Evolutionary conservation across 1,139 yeast genomes (phyloP).

Genomic region (Petasospora fabianii): DNA sequence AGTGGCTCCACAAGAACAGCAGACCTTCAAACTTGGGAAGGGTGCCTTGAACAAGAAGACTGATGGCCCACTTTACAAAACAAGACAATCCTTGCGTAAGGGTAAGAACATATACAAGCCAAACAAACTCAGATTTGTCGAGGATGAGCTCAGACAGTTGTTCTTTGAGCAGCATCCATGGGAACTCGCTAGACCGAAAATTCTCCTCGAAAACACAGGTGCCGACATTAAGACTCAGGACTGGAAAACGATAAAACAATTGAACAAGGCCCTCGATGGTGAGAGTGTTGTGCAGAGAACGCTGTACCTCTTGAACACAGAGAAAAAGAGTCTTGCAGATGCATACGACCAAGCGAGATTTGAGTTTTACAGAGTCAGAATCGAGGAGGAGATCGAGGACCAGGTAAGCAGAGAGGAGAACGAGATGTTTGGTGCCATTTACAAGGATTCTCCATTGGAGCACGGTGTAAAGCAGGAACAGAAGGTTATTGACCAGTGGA

Average conservation of each 20-base stretch:
- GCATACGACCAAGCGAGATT: constrained; percentile 86
- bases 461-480: constrained; percentile 73
- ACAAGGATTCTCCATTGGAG: constrained; percentile 56
- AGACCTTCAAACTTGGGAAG: constrained; percentile 28
- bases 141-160: constrained; percentile 75
- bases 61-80: constrained; percentile 29
- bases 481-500: constrained; percentile 68
- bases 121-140: constrained; percentile 62
- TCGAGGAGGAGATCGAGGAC: constrained; percentile 75
- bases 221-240: constrained; percentile 50
- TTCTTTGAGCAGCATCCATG: constrained; percentile 96
- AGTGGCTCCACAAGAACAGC: constrained; percentile 31
- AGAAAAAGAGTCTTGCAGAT: constrained; percentile 44
- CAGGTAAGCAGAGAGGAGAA: constrained; percentile 83
- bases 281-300: constrained; percentile 95
- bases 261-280: constrained; percentile 76
- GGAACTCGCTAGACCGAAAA: constrained; percentile 95
- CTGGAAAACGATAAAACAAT: constrained; percentile 78
- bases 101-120: constrained; percentile 28
- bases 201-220: constrained; percentile 71
- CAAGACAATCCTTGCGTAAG: constrained; percentile 37
- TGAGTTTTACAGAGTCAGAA: constrained; percentile 83
- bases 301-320: constrained; percentile 53
- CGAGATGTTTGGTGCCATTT: constrained; percentile 78
- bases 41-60: constrained; percentile 28